Evolutionary conservation across 345 rosid genomes (phyloP), one percentile per base, ranked within the genome.

Genomic region (Boechera divaricarpa): DNA sequence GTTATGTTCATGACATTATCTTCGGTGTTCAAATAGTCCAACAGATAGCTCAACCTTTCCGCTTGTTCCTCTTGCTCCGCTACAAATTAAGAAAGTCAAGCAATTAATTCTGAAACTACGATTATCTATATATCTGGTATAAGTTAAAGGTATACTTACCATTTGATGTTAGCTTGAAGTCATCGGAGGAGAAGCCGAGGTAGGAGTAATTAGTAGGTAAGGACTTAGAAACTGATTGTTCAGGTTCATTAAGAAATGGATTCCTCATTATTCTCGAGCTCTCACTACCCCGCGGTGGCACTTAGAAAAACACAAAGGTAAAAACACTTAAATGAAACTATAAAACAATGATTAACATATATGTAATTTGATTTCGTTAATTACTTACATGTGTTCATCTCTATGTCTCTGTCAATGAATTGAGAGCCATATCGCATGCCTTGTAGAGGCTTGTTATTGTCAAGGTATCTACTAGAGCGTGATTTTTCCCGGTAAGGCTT

Each of bases 401-500:
- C 99, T 0, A 82, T 31, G 82, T 94, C 95, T 69, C 86, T 85
- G 18, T 87, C 94, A 9, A 76, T 38, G 26, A 80, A 82, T 51
- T 83, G 89, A 33, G 79, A 79, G 69, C 76, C 80, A 74, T 82
- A 80, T 66, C 76, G 78, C 79, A 83, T 72, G 13, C 74, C 56
- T 5, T 86, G 88, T 24, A 86, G 87, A 55, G 83, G 67, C 79
- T 88, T 94, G 66, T 91, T 93, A 1, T 62, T 12, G 65, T 75
- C 67, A 73, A 77, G 83, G 90, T 94, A 87, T 71, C 92, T 90
- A 67, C 81, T 55, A 12, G 87, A 83, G 74, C 87, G 92, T 16
- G 96, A 86, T 79, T 90, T 96, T 73, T 96, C 99, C 80, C 92
- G 78, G 72, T 96, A 96, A 32, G 97, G 99, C 78, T 93, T 96